Evolutionary conservation across 371 early-diverging fungal species (phyloP), one percentile per base, ranked within the genome.

Genomic region (Polyrhizophydium stewartii): DNA sequence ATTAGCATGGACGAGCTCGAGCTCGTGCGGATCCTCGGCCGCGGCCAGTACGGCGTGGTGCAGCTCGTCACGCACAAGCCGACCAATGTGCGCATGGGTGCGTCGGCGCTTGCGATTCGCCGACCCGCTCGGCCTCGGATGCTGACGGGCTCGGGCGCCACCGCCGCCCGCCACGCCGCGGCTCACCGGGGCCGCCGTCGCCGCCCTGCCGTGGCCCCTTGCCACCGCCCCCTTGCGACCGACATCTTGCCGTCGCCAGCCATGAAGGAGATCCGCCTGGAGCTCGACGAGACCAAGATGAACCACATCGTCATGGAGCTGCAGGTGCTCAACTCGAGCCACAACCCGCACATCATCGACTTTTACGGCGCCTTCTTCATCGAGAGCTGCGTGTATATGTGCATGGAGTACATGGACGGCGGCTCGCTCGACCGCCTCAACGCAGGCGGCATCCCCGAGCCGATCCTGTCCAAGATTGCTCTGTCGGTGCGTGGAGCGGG

Each of bases 351-450:
- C 66, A 96, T 96, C 75, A 92, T 96, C 33, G 94, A 94, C 55
- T 96, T 95, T 68, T 96, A 96, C 76, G 97, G 97, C n/a, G 97
- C 97, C 0, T 96, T 95, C 77, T 93, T 94, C 66, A 87, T 92
- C 61, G 95, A 95, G 68, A 87, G 89, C n/a, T 91, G 92, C 70
- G 95, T 94, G 0, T 96, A 93, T 69, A 92, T 92, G 70, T 94
- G 93, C 46, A 76, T 79, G 70, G 77, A 81, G 74, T 94, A 86
- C 73, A 96, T 96, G 97, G 97, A 96, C 71, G 90, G 85, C 46
- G 95, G 95, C 38, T 93, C 93, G 19, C 73, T 96, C 52, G 95
- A 96, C 65, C 85, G 87, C 49, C 71, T 96, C 41, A 92, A 92
- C 66, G 82, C 84, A 12, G 81, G 83, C 35, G 93, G 93, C 32